These are phyloP conservation scores for Oenanthe javanica DNA, from an alignment of 140 eudicot species.

Conservation along the genomic window DNA sequence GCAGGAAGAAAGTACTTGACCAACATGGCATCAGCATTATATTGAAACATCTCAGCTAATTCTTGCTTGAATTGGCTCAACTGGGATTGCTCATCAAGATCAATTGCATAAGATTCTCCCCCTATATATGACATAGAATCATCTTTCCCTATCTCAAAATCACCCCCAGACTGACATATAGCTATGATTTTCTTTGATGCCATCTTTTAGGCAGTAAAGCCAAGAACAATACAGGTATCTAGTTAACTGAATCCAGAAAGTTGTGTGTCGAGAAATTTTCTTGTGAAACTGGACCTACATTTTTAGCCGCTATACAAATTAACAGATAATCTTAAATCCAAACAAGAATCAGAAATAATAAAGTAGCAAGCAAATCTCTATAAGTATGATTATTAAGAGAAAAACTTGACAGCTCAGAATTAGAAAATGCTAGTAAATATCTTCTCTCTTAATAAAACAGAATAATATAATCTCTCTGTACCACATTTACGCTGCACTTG, in stretches of 20 bases:
- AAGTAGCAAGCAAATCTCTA: not conserved
- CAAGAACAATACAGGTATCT: not conserved
- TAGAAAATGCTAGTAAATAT: not conserved
- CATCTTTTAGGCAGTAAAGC: constrained; percentile 8
- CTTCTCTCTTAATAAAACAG: not conserved
- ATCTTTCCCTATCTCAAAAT: constrained; percentile 5
- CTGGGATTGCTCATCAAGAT: constrained; percentile 22
- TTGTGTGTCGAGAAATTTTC: not conserved
- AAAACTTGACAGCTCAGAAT: not conserved
- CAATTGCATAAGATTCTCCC: constrained; percentile 28
- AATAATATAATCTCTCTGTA: not conserved
- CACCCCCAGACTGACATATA: constrained; percentile 53
- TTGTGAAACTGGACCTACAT: not conserved
- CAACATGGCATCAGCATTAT: constrained; percentile 4
- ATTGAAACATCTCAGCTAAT: constrained; percentile 6
- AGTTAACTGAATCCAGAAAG: not conserved
- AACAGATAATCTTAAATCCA: not conserved
- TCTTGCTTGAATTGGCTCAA: constrained; percentile 4
- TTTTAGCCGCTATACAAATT: not conserved
- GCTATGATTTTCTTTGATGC: constrained; percentile 24
- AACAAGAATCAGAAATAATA: not conserved
- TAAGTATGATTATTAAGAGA: not conserved
- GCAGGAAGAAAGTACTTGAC: not conserved
- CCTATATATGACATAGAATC: constrained; percentile 7
- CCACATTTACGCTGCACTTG: not conserved